A percentile compares a stretch with the other conserved stretches of the same genome.
Conservation (phyloP, 148 eudicot species). For the Rhododendron mucronatum region DNA sequence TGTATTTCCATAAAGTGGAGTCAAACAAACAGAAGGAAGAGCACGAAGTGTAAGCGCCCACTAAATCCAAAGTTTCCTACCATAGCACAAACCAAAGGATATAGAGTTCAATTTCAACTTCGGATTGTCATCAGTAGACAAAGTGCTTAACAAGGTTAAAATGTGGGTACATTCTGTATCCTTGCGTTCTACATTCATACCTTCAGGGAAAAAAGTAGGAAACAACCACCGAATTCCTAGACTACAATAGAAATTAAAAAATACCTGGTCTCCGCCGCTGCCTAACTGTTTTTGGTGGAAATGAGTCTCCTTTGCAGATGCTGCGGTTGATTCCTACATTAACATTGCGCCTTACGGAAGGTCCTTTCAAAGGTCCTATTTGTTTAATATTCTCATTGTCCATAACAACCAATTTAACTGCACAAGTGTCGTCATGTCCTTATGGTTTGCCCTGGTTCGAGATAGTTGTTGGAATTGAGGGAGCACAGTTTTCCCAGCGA, state of each 20-base stretch:
- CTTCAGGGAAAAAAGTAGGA: background rate
- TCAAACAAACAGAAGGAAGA: background rate
- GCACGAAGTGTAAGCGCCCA: background rate
- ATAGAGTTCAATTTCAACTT: background rate
- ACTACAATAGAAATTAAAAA: background rate
- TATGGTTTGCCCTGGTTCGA: constrained; percentile 49
- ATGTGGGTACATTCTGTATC: background rate
- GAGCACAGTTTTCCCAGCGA: constrained; percentile 54
- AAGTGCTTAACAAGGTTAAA: background rate
- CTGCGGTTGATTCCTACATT: constrained; percentile 45
- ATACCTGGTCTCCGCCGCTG: constrained; percentile 78
- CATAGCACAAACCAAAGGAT: background rate
- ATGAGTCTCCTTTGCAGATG: constrained; percentile 54
- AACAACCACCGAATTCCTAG: background rate
- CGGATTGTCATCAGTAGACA: background rate
- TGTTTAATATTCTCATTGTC: constrained; percentile 63
- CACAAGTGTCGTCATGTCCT: constrained; percentile 49
- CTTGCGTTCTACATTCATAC: background rate
- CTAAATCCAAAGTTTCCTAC: background rate
- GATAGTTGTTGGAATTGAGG: constrained; percentile 29
- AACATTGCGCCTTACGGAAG: constrained; percentile 44
- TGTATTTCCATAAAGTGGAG: background rate
- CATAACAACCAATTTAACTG: constrained; percentile 52
- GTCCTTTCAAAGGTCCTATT: constrained; percentile 55
- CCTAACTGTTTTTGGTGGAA: constrained; percentile 47